Evolutionary conservation across 2,329 filamentous ascomycete species (phyloP).

Genomic region (Remersonia thermophila): DNA sequence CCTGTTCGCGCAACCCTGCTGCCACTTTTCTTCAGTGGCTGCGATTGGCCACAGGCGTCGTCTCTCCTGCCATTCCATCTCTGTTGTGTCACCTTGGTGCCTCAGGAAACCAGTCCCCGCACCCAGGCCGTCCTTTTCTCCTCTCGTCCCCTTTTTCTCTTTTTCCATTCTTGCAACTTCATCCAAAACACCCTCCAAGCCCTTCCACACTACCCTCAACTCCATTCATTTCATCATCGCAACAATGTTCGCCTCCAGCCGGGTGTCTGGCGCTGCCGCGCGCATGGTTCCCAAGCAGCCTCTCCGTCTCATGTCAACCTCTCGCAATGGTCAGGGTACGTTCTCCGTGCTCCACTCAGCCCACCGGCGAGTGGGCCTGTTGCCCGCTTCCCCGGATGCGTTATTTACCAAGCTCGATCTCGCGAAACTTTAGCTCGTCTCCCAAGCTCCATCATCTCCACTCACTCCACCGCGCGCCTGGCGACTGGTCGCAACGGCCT

Average conservation of each 20-base stretch:
- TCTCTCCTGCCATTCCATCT: conserved; percentile 3
- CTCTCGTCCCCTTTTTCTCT: conserved; percentile 5
- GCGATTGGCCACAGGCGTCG: not conserved
- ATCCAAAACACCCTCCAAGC: conserved; percentile 1
- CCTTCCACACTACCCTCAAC: conserved; percentile 5
- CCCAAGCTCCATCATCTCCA: conserved; percentile 18
- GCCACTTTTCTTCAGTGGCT: not conserved
- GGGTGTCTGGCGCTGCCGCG: conserved; percentile 14
- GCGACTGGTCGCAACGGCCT: conserved; percentile 14
- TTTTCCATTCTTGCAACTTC: conserved; percentile 3
- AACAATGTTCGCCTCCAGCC: conserved; percentile 16
- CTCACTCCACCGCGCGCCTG: conserved; percentile 11
- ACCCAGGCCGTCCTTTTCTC: not conserved
- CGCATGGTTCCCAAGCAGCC: conserved; percentile 16
- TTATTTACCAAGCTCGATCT: conserved; percentile 9
- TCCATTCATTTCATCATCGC: conserved; percentile 4
- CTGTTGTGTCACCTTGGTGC: conserved; percentile 7
- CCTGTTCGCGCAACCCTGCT: not conserved
- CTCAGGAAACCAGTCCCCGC: conserved; percentile 7
- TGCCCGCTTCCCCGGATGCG: conserved; percentile 8
- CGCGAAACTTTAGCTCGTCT: conserved; percentile 13
- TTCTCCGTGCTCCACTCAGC: conserved; percentile 4
- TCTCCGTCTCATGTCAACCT: conserved; percentile 14
- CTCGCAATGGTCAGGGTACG: conserved; percentile 12
- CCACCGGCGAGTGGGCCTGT: conserved; percentile 5